These are phyloP conservation scores for Tricholoma terreum DNA, from an alignment of 768 basidiomycete species.

Conservation along the genomic window DNA sequence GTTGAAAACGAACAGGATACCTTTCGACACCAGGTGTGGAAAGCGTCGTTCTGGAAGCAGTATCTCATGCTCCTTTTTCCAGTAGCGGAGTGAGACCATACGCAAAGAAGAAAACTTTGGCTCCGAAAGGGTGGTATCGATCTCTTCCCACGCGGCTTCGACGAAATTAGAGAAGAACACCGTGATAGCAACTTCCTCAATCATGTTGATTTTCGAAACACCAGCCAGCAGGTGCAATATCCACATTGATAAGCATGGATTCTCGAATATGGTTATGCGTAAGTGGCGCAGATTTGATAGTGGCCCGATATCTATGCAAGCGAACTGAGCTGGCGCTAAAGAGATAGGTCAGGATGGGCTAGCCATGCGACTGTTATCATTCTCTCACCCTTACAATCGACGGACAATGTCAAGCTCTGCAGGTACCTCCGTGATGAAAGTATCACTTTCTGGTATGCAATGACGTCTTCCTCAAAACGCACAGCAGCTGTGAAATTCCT, in stretches of 20 bases:
- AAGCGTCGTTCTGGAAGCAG: background rate
- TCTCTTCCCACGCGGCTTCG: constrained; percentile 2
- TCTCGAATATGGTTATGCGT: constrained; percentile 2
- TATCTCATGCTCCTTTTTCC: background rate
- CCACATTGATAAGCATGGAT: constrained; percentile 5
- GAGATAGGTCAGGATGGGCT: background rate
- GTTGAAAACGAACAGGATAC: background rate
- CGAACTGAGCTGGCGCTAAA: background rate
- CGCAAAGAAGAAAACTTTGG: background rate
- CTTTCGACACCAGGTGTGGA: background rate
- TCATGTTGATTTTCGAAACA: background rate
- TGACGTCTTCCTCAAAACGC: background rate
- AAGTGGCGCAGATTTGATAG: constrained; percentile 1
- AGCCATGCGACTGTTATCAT: background rate
- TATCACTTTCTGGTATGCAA: constrained; percentile 1
- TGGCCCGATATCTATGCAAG: background rate
- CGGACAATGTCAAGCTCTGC: background rate
- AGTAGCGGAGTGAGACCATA: constrained; percentile 4
- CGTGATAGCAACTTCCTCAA: constrained; percentile 3
- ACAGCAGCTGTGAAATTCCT: constrained; percentile 1
- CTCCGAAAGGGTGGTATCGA: background rate
- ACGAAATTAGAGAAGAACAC: constrained; percentile 4
- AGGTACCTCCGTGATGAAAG: background rate
- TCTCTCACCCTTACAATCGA: background rate
- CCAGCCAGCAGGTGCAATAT: background rate